These are phyloP conservation scores for Scutellaria galericulata DNA, from an alignment of 257 asterid genomes.

Conservation along the genomic window DNA sequence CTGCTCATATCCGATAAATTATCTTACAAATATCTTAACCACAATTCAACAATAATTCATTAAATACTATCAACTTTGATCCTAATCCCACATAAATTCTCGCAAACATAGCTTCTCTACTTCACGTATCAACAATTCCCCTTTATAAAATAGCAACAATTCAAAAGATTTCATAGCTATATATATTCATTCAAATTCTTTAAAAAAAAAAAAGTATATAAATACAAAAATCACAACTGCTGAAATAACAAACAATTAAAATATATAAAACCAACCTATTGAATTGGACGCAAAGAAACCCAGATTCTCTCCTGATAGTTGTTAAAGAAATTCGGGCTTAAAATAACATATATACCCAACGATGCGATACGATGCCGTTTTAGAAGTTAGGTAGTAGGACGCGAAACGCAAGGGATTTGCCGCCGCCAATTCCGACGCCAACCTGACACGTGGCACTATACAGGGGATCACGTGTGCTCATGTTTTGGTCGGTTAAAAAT, in stretches of 20 bases:
- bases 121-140: background rate
- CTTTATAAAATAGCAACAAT: background rate
- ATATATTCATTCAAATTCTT: slow-evolving; percentile 1
- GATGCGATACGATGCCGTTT: slow-evolving; percentile 26
- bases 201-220: background rate
- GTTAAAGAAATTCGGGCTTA: no score
- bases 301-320: slow-evolving; percentile 24
- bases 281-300: slow-evolving; percentile 36
- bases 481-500: no score
- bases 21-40: slow-evolving; percentile 23
- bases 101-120: background rate
- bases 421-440: slow-evolving; percentile 26
- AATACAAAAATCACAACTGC: background rate
- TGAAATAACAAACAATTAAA: background rate
- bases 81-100: background rate
- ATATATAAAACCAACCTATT: slow-evolving; percentile 17
- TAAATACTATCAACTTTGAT: background rate
- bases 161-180: background rate
- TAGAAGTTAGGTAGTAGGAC: slow-evolving; percentile 21
- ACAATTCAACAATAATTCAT: background rate
- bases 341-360: background rate
- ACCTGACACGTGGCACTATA: slow-evolving; percentile 23
- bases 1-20: background rate
- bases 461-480: no score
- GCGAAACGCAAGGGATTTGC: slow-evolving; percentile 24